Evolutionary conservation across 2,329 filamentous ascomycete species (phyloP).

Genomic region (Ceratocystiopsis sp.): DNA sequence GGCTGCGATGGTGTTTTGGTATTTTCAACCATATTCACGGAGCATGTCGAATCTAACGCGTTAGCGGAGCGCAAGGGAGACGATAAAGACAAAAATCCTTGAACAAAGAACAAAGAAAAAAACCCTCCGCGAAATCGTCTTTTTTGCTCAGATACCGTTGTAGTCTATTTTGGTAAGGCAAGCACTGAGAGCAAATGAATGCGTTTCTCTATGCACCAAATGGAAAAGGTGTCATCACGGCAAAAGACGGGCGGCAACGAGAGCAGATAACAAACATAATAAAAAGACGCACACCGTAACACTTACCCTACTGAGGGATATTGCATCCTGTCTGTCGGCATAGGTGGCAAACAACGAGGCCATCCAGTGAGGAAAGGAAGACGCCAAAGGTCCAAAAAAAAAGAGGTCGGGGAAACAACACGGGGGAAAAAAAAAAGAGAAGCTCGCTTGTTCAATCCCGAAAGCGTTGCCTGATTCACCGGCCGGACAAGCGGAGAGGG

Average conservation of each 20-base stretch:
- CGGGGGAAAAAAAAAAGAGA: too few relatives aligned
- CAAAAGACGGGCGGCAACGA: conserved; percentile 12
- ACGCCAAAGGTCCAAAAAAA: too few relatives aligned
- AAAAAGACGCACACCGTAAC: neutral
- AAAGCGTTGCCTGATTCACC: too few relatives aligned
- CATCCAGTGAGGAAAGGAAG: too few relatives aligned
- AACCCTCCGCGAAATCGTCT: neutral
- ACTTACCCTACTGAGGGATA: too few relatives aligned
- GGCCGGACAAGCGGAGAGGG: too few relatives aligned
- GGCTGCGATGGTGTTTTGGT: conserved; percentile 6
- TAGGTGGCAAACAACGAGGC: too few relatives aligned
- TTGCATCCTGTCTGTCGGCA: too few relatives aligned
- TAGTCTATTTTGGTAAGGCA: conserved; percentile 62
- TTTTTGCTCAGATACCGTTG: conserved; percentile 87
- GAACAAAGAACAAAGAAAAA: neutral
- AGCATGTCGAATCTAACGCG: conserved; percentile 9
- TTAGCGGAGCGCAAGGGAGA: too few relatives aligned
- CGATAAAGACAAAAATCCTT: neutral
- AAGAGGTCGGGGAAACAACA: too few relatives aligned
- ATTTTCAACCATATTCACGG: conserved; percentile 16
- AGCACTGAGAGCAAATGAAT: conserved; percentile 44
- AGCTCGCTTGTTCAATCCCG: too few relatives aligned
- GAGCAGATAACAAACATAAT: neutral
- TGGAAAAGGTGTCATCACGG: conserved; percentile 44
- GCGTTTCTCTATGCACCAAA: conserved; percentile 37